Base-by-base conservation (phyloP, 176 grass and related monocot genomes). In the Cenchrus americanus region DNA sequence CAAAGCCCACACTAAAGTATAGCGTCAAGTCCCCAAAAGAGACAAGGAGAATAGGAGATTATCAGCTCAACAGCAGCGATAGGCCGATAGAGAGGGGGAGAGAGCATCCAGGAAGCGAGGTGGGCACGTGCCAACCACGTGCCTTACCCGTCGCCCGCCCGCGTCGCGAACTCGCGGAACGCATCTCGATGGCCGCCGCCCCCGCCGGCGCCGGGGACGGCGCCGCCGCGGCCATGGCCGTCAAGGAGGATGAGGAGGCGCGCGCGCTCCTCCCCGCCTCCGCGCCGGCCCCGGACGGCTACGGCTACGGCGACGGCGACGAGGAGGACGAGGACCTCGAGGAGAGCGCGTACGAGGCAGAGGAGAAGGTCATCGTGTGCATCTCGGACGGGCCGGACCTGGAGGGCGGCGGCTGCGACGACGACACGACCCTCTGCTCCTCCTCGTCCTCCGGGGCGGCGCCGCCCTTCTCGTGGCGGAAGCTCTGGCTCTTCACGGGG, bases 401-500 rank as follows among this genome's bases (percentile, higher is more conserved):
- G 5, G 79, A 26, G 13, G 5, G 54, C 18, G 77, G 18, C 5
- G 87, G 50, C 23, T 76, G 24, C 13, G 82, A 77, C 52, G 85
- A 74, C 52, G 85, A 70, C 30, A 81, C 65, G 34, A 86, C 44
- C n/a, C 30, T 82, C 17, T 51, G 64, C 62, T 58, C 71, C 0
- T 54, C 22, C 8, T 58, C 71, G 0, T 54, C 22, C 8, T 57
- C 21, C 3, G 19, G 2, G 0, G 51, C 75, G 14, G 42, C 66
- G 10, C 89, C 89, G 55, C 85, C 93, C 23, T 98, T 98, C 85
- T 98, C 96, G 5, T 98, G 96, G 96, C 64, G 89, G 70, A 98
- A 95, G 89, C 93, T 98, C 4, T 98, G 96, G 96, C 87, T 95
- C 15, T 98, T 87, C 87, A 95, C 91, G 73, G 96, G 96, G 2